Conservation (phyloP, 176 grass and related monocot species). For the Dactylis glomerata region DNA sequence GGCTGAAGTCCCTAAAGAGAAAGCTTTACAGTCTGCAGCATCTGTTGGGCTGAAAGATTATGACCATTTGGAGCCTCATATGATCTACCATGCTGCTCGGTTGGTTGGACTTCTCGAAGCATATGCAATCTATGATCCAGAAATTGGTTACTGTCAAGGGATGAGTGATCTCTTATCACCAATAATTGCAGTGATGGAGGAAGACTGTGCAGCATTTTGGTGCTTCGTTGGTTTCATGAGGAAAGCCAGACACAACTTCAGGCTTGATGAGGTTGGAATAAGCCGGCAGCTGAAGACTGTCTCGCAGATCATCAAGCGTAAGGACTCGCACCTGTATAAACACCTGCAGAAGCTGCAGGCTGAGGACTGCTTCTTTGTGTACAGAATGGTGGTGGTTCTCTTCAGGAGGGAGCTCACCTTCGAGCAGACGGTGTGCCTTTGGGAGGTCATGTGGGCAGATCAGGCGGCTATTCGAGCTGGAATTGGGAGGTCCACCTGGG, state of each 20-base stretch:
- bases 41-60: constrained; percentile 69
- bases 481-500: constrained; percentile 77
- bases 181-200: constrained; percentile 74
- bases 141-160: constrained; percentile 94
- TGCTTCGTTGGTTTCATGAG: constrained; percentile 96
- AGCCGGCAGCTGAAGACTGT: constrained; percentile 85
- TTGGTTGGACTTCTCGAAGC: constrained; percentile 80
- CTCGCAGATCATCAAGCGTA: constrained; percentile 92
- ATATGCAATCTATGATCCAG: constrained; percentile 80
- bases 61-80: constrained; percentile 66
- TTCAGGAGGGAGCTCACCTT: constrained; percentile 94
- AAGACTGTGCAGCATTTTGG: constrained; percentile 91
- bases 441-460: constrained; percentile 99
- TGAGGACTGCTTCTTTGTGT: constrained; percentile 98
- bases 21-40: constrained; percentile 49
- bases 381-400: constrained; percentile 96
- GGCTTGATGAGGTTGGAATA: constrained; percentile 91
- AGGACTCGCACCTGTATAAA: constrained; percentile 77
- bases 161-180: constrained; percentile 98
- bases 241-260: constrained; percentile 93
- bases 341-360: constrained; percentile 97
- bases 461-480: constrained; percentile 81
- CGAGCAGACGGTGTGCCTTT: constrained; percentile 82
- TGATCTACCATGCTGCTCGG: constrained; percentile 79
- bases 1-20: constrained; percentile 55